Percentiles rank a stretch among this genome's conserved stretches.
phyloP scores from a whole-genome alignment of 805 yeast genomes.

The Candida multigemmis region DNA sequence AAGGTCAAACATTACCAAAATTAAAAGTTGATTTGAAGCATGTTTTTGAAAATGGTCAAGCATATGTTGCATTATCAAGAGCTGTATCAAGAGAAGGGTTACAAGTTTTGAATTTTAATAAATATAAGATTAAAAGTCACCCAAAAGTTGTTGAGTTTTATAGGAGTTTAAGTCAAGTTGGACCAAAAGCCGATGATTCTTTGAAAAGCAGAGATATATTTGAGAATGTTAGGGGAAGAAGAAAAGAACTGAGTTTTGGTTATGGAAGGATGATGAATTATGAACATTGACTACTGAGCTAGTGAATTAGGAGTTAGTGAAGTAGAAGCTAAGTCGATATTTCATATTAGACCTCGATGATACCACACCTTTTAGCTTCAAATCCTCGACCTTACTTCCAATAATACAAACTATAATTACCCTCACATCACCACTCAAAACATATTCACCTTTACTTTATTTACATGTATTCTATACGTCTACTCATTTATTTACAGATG shows the following conservation, averaged over 20 bases:
- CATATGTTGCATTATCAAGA: slow-evolving; percentile 90
- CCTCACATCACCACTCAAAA: too few species aligned
- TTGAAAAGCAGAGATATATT: slow-evolving; percentile 1
- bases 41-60: slow-evolving; percentile 89
- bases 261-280: slow-evolving; percentile 1
- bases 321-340: slow-evolving; percentile 1
- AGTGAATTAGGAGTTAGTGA: neutral
- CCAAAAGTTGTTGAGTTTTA: slow-evolving; percentile 67
- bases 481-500: too few species aligned
- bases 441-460: too few species aligned
- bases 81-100: slow-evolving; percentile 79
- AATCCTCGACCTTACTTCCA: too few species aligned
- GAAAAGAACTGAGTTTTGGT: neutral
- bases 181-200: slow-evolving; percentile 5
- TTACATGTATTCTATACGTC: too few species aligned
- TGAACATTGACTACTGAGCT: slow-evolving; percentile 1
- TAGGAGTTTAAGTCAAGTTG: slow-evolving; percentile 31
- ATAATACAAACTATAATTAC: too few species aligned
- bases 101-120: slow-evolving; percentile 69
- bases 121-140: slow-evolving; percentile 58
- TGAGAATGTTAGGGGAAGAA: neutral
- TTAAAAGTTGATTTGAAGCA: slow-evolving; percentile 78
- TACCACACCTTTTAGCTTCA: too few species aligned
- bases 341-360: neutral
- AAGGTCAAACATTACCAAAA: slow-evolving; percentile 79